Base-by-base conservation (phyloP, 176 grass and related monocot genomes). In the Aegilops tauschii region DNA sequence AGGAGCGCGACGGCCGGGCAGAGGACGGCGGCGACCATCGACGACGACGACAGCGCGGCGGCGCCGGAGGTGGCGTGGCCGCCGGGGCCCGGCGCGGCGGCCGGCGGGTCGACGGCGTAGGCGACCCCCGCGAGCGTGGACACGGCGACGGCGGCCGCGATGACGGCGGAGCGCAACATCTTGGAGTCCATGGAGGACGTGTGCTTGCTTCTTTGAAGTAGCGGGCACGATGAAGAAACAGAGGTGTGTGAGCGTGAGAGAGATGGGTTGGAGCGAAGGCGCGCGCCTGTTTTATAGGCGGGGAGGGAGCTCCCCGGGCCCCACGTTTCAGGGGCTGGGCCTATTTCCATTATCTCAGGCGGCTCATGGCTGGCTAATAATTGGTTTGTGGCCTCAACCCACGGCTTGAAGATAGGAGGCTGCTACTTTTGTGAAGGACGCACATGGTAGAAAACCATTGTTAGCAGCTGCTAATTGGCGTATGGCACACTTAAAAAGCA, bases 1-100 rank as follows among this genome's bases (percentile, higher is more conserved):
- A 98, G 75, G 79, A 98, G 71, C 31, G 86, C 91, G 23, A 88
- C 88, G 80, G 90, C 78, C 28, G 95, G 94, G 86, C 92, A 90
- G 85, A 98, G 86, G n/a, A 93, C 68, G 73, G 89, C 87, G 39
- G 87, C 80, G 21, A 87, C 42, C 16, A 95, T 61, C 8, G 93
- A 47, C 17, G 87, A 90, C 35, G 89, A 84, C 69, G 86, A 87
- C 73, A 89, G 8, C 49, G 86, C 54, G 4, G 88, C 78, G 4
- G 93, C 87, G 27, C 79, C 89, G 47, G 95, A 95, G 63, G 93
- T 86, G 45, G 73, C 73, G 39, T 93, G 95, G 86, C 91, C 92
- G 27, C 42, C 42, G 42, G 42, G 42, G 42, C 10, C 42, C 2
- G 95, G 95, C 12, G 93, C 89, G 1, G 95, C 93, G 32, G 89